Evolutionary conservation across 2,329 filamentous ascomycete genomes (phyloP), one percentile per base, ranked within the genome.

Genomic region (Emericellopsis atlantica): DNA sequence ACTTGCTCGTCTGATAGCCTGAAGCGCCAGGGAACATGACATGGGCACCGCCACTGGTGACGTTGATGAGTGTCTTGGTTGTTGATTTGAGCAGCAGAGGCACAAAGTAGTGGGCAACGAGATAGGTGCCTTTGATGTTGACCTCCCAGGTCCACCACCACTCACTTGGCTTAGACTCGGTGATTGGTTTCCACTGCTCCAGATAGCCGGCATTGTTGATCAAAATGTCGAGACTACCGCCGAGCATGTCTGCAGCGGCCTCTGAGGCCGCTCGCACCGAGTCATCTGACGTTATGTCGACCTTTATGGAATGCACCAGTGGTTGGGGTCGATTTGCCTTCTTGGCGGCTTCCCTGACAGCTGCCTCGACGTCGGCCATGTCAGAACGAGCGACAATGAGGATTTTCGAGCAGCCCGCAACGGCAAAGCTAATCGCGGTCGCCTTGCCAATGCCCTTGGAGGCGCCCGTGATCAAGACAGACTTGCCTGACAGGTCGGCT

Each of bases 391-490:
- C 74, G 6, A 59, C 66, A 16, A 80, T 58, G 14, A 67, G 68
- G 42, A 81, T 72, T 23, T 57, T 53, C 0, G 66, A 61, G 24
- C 66, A 69, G 5, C 70, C 69, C 5, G 74, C 73, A 47, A 58
- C 58, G 16, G 74, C 75, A 48, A 68, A 80, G 9, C 70, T 67
- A n/a, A 72, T 50, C 1, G 73, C 74, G 4, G 67, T 72, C 12
- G 66, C 63, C 3, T 59, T 60, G 6, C 76, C 75, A 31, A 77
- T 66, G 4, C 74, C 73, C 32, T 66, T 68, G 3, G 67, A 70
- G 0, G 67, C 73, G 8, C 74, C 76, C 1, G 66, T 74, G 39
- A 80, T 66, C 43, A 81, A 61, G 36, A 66, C 54, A 7, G 54
- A 52, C 40, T 60, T 61, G 6, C 57, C 57, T 4, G 50, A 40